Evolutionary conservation across 352 stramenopile species (phyloP), one percentile per base, ranked within the genome.

Genomic region (Phytopythium chamaehyphon): DNA sequence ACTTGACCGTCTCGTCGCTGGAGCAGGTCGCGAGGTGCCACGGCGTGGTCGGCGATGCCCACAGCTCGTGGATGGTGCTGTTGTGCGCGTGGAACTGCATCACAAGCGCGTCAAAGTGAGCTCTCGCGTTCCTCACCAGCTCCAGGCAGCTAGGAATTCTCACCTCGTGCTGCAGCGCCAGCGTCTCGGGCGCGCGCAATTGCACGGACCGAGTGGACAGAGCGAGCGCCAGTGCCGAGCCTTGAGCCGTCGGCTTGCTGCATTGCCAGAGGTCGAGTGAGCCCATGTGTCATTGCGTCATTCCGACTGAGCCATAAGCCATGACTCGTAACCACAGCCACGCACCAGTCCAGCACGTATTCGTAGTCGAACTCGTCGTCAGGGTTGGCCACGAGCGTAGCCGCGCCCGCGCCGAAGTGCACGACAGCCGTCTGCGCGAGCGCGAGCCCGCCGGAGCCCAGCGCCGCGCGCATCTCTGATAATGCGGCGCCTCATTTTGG

Each of bases 1-100:
- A 73, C 57, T 95, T 92, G 49, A 93, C 81, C 12, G 69, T 83
- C 59, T 91, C 68, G 56, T 95, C 85, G 40, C 79, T 95, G 18
- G 85, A 95, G 63, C 83, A 90, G 48, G 81, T 91, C 23, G 83
- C 79, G 39, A 95, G 55, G 44, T 78, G 83, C 61, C 68, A 82
- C 2, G 83, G 78, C 31, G 75, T 73, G 9, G 67, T 54, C 19
- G 71, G 61, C 6, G 82, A 93, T 16, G 84, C 74, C 73, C 79
- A 91, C 40, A 95, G 65, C 58, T 93, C 85, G 43, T 92, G 72
- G 59, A 95, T 90, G 14, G 78, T 83, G 59, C 64, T 83, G 36
- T 82, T 77, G 58, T 95, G 85, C 15, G 81, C 83, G 33, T 72
- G 57, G 62, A 93, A 88, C 66, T 86, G 22, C 11, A 37, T 21